Base-by-base conservation (phyloP, 2,329 filamentous ascomycete species). In the Huntiella abstrusa region DNA sequence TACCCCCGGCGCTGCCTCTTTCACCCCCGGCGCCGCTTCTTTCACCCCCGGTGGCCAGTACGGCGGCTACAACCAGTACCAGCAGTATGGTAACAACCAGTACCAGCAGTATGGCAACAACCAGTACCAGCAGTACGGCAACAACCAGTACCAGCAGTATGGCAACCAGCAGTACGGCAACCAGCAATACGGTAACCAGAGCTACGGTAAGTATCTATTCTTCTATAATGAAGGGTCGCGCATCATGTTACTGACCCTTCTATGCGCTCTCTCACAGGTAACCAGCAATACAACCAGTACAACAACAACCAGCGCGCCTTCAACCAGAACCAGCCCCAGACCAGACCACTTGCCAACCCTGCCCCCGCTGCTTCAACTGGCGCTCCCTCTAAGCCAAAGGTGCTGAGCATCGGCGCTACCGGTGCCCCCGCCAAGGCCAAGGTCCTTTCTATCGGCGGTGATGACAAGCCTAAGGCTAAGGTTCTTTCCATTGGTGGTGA, bases 391-490 rank as follows among this genome's bases (percentile, higher is more conserved):
- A 60, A 62, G 49, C 66, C 62, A 55, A 75, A 70, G 59, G 68
- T 70, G 12, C 68, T 87, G 28, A 81, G 81, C 39, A 78, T 92
- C 47, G 80, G 81, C 39, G 69, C 65, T n/a, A 76, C 15, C 19
- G 38, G 38, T 19, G 58, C 62, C 66, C 50, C n/a, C 17, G 54
- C 62, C 22, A 68, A 69, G 57, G 62, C 68, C 46, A 87, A 87
- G 62, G 80, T 88, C n/a, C 68, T 87, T 22, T 81, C 81, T 40
- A 79, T 93, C 47, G 80, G 82, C 39, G 70, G 65, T 13, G 62
- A 64, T n/a, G 65, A 71, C 34, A 72, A 76, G 58, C 17, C 17
- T 22, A 68, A 69, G 57, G 62, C 68, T 45, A 87, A 87, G 62
- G 80, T 87, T 12, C 68, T 87, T 28, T 81, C 81, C 39, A 79